Conservation (phyloP, 1,139 yeast species). For the Yamadazyma diospyri region DNA sequence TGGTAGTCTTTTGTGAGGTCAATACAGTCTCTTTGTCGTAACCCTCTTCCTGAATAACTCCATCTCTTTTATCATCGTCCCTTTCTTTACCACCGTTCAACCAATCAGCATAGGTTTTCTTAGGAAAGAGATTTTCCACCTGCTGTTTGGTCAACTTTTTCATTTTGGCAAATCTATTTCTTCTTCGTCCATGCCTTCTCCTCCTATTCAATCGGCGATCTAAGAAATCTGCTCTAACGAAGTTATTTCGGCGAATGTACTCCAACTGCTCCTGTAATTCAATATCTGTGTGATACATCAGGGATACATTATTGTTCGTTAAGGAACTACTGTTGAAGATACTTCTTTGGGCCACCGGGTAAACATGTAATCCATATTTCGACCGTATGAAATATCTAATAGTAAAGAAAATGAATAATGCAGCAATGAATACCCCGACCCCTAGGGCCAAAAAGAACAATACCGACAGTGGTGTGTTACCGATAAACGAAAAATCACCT, state of each 20-base stretch:
- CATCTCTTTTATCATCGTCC: conserved; percentile 32
- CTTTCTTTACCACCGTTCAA: conserved; percentile 52
- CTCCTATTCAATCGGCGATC: conserved; percentile 24
- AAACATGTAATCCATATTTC: conserved; percentile 51
- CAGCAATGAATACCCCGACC: conserved; percentile 57
- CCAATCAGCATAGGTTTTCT: conserved; percentile 60
- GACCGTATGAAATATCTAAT: conserved; percentile 56
- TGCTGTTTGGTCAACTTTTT: conserved; percentile 56
- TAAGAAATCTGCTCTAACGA: conserved; percentile 28
- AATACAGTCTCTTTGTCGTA: background rate
- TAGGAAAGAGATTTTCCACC: conserved; percentile 65
- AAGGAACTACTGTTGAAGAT: conserved; percentile 11
- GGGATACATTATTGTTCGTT: conserved; percentile 3
- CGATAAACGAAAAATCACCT: conserved; percentile 27
- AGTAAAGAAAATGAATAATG: conserved; percentile 55
- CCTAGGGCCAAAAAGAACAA: conserved; percentile 60
- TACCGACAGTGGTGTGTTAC: conserved; percentile 55
- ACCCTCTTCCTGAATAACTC: conserved; percentile 32
- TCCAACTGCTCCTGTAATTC: conserved; percentile 37
- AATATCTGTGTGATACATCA: conserved; percentile 18
- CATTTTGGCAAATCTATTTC: conserved; percentile 44
- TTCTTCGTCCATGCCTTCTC: conserved; percentile 31
- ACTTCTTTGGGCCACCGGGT: conserved; percentile 31
- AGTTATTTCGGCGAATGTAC: conserved; percentile 31
- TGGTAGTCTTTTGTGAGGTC: conserved; percentile 3